These are phyloP conservation scores for Hymenoscyphus albidus DNA, from an alignment of 2,329 filamentous ascomycete species.

Conservation along the genomic window DNA sequence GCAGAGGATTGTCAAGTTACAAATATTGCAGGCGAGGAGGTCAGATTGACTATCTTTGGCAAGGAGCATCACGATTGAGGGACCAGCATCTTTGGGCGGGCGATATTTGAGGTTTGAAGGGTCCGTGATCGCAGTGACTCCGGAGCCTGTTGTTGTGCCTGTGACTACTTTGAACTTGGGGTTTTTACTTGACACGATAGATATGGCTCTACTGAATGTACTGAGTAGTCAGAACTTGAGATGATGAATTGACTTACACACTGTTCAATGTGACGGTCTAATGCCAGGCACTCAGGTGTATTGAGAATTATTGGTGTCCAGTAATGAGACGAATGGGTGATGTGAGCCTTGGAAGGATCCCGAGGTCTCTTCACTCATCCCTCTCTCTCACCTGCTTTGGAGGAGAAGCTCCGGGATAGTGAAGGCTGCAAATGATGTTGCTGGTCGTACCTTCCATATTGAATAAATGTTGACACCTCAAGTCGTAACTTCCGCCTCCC, in stretches of 20 bases:
- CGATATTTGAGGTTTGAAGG: not conserved
- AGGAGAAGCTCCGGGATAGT: no score
- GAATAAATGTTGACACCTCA: not conserved
- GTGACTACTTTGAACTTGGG: not conserved
- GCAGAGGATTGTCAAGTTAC: conserved; percentile 18
- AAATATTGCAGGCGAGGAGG: not conserved
- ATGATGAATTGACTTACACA: no score
- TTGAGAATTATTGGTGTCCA: no score
- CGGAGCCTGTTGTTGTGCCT: not conserved
- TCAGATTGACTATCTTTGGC: not conserved
- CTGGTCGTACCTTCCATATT: not conserved
- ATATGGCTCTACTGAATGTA: not conserved
- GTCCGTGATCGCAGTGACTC: not conserved
- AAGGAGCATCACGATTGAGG: not conserved
- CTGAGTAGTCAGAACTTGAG: no score
- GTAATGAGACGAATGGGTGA: no score
- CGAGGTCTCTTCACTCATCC: no score
- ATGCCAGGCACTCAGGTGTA: no score
- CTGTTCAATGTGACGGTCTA: no score
- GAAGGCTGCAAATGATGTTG: no score
- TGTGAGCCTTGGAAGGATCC: no score
- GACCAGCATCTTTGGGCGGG: not conserved
- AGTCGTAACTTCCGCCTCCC: not conserved
- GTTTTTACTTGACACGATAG: not conserved
- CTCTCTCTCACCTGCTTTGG: no score